These are phyloP conservation scores for Lipomyces mesembrius DNA, from an alignment of 805 yeast genomes.

Conservation along the genomic window DNA sequence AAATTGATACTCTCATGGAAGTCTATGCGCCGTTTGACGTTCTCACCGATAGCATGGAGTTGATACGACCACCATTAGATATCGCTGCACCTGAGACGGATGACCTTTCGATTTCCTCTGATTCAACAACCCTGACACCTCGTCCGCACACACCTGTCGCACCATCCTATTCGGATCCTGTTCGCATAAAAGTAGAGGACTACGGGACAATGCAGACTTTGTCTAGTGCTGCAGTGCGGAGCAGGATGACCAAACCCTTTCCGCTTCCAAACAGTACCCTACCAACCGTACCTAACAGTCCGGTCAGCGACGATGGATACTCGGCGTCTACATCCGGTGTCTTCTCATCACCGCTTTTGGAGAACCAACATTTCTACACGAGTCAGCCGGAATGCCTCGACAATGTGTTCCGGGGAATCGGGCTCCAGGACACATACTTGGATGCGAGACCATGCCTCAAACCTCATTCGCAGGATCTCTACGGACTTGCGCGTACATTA, in stretches of 20 bases:
- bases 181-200: background rate
- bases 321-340: background rate
- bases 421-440: background rate
- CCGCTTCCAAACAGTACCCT: background rate
- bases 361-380: background rate
- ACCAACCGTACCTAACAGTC: background rate
- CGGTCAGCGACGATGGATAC: background rate
- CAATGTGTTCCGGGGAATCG: background rate
- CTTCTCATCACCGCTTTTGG: background rate
- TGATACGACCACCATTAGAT: slow-evolving; percentile 8
- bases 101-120: background rate
- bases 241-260: background rate
- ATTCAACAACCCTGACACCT: background rate
- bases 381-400: background rate
- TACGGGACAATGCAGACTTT: background rate
- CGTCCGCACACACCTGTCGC: background rate
- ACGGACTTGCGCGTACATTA: background rate
- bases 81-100: background rate
- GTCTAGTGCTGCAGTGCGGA: background rate
- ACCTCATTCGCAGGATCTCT: background rate
- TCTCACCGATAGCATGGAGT: background rate
- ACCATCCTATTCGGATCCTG: background rate
- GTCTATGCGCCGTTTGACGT: slow-evolving; percentile 22
- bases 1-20: slow-evolving; percentile 25
- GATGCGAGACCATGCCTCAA: background rate